Percentiles rank a stretch among this genome's conserved stretches.
Conservation (phyloP, 1,139 yeast species). For the Kodamaea ohmeri region DNA sequence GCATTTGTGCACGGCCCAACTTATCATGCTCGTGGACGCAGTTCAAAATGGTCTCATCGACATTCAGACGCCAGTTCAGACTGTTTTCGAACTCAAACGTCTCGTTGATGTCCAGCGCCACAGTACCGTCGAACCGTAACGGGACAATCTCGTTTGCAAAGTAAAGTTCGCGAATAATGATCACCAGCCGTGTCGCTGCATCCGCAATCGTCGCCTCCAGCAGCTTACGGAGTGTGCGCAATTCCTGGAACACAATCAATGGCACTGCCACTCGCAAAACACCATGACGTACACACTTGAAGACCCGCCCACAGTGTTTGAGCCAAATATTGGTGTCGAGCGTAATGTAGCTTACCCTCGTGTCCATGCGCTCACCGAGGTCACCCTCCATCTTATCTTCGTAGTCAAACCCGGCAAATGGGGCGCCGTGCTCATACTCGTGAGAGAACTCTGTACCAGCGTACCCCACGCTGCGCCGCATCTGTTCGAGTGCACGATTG, state of each 20-base stretch:
- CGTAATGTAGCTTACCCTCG: constrained; percentile 56
- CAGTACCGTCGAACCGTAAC: constrained; percentile 54
- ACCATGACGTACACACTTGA: constrained; percentile 62
- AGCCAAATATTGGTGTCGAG: constrained; percentile 80
- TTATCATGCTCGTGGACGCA: constrained; percentile 51
- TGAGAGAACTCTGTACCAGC: no score
- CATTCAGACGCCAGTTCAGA: constrained; percentile 60
- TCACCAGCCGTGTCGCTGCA: constrained; percentile 78
- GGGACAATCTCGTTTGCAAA: constrained; percentile 51
- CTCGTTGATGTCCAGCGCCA: constrained; percentile 54
- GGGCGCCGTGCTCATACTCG: no score
- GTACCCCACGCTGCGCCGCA: not conserved
- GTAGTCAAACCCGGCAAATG: not conserved
- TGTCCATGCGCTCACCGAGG: constrained; percentile 52
- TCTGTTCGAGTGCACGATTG: constrained; percentile 3
- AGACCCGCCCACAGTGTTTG: constrained; percentile 74
- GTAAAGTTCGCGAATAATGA: constrained; percentile 66
- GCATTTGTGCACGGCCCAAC: constrained; percentile 37
- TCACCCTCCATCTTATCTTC: constrained; percentile 30
- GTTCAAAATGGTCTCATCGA: constrained; percentile 58
- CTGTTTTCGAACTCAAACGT: constrained; percentile 61
- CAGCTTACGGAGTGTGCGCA: constrained; percentile 69
- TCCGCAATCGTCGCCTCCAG: constrained; percentile 75
- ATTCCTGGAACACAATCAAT: constrained; percentile 73
- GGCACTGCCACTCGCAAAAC: constrained; percentile 63